Evolutionary conservation across 768 basidiomycete genomes (phyloP).

Genomic region (Amanita phalloides): DNA sequence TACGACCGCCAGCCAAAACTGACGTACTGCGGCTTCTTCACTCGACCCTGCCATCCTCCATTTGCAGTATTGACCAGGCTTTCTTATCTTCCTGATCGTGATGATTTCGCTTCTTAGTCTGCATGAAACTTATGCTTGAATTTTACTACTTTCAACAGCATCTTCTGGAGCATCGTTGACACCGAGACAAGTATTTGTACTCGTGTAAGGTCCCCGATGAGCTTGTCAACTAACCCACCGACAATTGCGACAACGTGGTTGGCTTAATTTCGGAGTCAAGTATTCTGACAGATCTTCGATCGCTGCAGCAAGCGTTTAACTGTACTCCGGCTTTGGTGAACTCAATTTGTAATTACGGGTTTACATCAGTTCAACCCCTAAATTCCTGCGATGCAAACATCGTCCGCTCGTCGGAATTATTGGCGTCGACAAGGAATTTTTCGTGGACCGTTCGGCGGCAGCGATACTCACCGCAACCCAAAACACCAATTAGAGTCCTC

Average conservation of each 20-base stretch:
- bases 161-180: constrained; percentile 8
- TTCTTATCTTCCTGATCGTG: constrained; percentile 20
- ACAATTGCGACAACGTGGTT: background rate
- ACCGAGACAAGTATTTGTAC: background rate
- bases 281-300: background rate
- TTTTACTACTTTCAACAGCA: background rate
- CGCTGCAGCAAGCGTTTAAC: background rate
- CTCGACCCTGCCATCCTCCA: constrained; percentile 4
- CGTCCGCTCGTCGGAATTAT: background rate
- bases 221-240: background rate
- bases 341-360: constrained; percentile 1
- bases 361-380: background rate
- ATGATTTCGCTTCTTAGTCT: constrained; percentile 19
- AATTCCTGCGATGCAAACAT: background rate
- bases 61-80: background rate
- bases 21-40: background rate
- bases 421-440: background rate
- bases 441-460: background rate
- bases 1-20: background rate
- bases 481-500: background rate
- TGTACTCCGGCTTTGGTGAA: background rate
- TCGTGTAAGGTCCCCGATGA: constrained; percentile 5
- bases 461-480: background rate
- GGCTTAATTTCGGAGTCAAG: background rate
- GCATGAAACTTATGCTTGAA: constrained; percentile 7